Percentiles rank a stretch among this genome's conserved stretches.
These are phyloP conservation scores for Suillus spraguei DNA, from an alignment of 768 basidiomycete genomes.

Conservation along the genomic window DNA sequence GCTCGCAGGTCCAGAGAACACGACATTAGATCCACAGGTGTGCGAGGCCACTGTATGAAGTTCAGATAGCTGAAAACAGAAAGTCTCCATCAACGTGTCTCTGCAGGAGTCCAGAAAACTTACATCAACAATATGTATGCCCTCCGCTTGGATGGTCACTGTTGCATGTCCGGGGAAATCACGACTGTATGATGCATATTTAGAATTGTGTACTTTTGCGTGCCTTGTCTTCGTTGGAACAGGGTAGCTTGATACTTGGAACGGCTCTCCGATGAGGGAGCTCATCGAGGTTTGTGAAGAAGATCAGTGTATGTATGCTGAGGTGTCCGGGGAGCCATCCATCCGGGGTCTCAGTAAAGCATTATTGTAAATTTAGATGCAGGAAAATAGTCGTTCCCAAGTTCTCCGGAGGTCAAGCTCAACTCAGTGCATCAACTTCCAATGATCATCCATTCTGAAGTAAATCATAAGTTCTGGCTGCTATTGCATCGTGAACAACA, in stretches of 20 bases:
- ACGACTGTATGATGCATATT: constrained; percentile 23
- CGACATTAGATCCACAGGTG: constrained; percentile 66
- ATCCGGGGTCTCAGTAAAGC: background rate
- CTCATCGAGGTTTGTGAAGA: constrained; percentile 23
- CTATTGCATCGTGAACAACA: background rate
- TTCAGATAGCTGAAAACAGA: constrained; percentile 51
- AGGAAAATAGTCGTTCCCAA: too few relatives aligned
- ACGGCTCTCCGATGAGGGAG: constrained; percentile 35
- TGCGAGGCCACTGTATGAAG: constrained; percentile 69
- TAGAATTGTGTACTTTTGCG: constrained; percentile 9
- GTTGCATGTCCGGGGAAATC: constrained; percentile 59
- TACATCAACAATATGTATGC: constrained; percentile 76
- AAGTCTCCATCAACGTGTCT: constrained; percentile 11
- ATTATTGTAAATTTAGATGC: too few relatives aligned
- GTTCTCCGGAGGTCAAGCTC: background rate
- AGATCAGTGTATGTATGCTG: constrained; percentile 12
- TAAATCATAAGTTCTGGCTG: background rate
- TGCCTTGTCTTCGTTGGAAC: constrained; percentile 14
- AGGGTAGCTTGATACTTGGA: constrained; percentile 29
- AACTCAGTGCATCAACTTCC: background rate
- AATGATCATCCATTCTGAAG: background rate
- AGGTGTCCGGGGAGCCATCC: constrained; percentile 21
- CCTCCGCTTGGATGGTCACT: constrained; percentile 71
- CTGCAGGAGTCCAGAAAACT: constrained; percentile 24
- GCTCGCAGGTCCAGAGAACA: constrained; percentile 62